phyloP scores from a whole-genome alignment of 2,329 filamentous ascomycete genomes.

The Pestalotiopsis sp. region DNA sequence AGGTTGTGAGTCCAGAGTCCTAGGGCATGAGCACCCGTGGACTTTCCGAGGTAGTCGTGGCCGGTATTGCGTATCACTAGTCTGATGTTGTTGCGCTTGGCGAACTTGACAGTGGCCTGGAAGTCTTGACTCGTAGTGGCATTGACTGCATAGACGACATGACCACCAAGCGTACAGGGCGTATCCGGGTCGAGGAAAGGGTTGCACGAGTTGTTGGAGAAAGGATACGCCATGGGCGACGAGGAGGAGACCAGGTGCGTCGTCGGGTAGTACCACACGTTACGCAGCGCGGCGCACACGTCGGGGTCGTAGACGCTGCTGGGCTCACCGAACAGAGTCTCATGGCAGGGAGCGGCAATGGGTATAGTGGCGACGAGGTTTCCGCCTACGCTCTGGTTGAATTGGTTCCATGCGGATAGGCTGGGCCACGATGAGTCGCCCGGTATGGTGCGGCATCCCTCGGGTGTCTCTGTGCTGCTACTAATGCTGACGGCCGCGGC shows the following conservation, averaged over 20 bases:
- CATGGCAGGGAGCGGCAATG: neutral
- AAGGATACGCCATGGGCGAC: conserved; percentile 37
- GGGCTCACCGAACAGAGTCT: neutral
- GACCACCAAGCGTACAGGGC: neutral
- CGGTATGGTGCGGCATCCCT: conserved; percentile 48
- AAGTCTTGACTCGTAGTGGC: neutral
- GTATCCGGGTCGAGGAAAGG: neutral
- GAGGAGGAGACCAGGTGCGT: conserved; percentile 19
- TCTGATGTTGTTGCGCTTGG: neutral
- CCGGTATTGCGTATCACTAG: neutral
- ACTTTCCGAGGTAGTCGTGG: conserved; percentile 35
- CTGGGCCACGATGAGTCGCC: conserved; percentile 59
- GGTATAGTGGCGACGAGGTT: neutral
- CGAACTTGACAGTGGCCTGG: neutral
- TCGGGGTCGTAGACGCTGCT: conserved; percentile 36
- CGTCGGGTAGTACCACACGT: conserved; percentile 15
- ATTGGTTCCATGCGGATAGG: neutral
- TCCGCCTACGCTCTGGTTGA: conserved; percentile 1
- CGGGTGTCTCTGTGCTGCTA: neutral
- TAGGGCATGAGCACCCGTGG: conserved; percentile 37
- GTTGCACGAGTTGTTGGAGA: conserved; percentile 9
- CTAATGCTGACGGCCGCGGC: conserved; percentile 7
- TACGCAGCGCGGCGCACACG: conserved; percentile 17
- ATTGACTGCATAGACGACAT: neutral
- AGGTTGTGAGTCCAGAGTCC: conserved; percentile 43